These are phyloP conservation scores for Wallacemonas sp. DNA, from an alignment of 208 protist genomes.

Conservation along the genomic window DNA sequence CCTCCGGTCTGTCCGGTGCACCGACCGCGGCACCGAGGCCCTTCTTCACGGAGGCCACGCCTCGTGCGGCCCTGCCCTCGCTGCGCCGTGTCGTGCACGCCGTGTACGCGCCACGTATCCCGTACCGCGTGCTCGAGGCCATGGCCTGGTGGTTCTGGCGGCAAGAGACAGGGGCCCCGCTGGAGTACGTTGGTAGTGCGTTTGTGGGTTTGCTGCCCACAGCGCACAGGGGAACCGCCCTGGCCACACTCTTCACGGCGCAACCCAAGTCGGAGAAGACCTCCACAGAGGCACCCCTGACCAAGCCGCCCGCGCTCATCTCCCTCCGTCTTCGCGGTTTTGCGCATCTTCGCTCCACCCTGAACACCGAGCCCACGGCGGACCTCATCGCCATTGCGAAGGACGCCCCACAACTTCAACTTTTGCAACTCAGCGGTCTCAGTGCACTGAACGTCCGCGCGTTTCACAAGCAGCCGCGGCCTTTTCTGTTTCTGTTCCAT, in stretches of 20 bases:
- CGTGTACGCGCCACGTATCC: slow-evolving; percentile 4
- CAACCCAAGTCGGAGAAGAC: not conserved
- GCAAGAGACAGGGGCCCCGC: not conserved
- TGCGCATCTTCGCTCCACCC: not conserved
- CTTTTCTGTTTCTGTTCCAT: slow-evolving; percentile 4
- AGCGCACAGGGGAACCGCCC: not conserved
- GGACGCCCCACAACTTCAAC: slow-evolving; percentile 4
- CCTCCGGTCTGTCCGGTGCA: too few relatives aligned
- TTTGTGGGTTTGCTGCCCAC: not conserved
- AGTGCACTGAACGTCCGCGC: not conserved
- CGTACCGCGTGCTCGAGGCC: not conserved
- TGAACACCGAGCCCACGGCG: not conserved
- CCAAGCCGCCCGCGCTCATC: slow-evolving; percentile 1
- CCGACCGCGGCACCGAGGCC: not conserved
- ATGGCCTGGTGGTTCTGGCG: slow-evolving; percentile 18
- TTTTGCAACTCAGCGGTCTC: slow-evolving; percentile 9
- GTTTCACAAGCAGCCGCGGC: not conserved
- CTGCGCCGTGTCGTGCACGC: slow-evolving; percentile 8
- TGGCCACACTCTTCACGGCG: slow-evolving; percentile 14
- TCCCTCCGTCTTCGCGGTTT: slow-evolving; percentile 12
- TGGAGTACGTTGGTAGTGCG: slow-evolving; percentile 11
- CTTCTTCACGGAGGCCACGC: slow-evolving; percentile 17
- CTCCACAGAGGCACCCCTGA: too few relatives aligned
- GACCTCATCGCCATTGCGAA: not conserved
- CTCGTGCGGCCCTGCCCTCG: slow-evolving; percentile 1